phyloP scores from a whole-genome alignment of 2,329 filamentous ascomycete species.

The Biscogniauxia marginata region DNA sequence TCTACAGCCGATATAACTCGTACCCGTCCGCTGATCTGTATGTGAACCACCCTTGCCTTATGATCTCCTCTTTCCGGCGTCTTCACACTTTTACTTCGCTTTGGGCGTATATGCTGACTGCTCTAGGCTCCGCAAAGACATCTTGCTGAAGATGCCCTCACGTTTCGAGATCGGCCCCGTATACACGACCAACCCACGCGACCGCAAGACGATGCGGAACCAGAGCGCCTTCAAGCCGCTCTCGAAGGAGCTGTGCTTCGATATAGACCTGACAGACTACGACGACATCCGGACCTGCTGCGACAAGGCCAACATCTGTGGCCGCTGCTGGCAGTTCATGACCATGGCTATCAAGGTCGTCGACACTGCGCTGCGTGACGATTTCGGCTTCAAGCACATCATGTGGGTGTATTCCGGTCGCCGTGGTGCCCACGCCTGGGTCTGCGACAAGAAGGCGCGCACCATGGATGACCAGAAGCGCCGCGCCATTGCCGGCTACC shows the following conservation, averaged over 20 bases:
- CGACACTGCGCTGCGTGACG: conserved; percentile 81
- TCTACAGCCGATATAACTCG: conserved; percentile 87
- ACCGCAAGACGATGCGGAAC: conserved; percentile 84
- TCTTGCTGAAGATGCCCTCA: conserved; percentile 81
- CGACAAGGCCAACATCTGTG: conserved; percentile 87
- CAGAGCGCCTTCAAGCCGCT: conserved; percentile 76
- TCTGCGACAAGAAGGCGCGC: conserved; percentile 86
- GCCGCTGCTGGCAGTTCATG: conserved; percentile 94
- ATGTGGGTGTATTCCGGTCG: conserved; percentile 98
- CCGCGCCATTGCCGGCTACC: conserved; percentile 80
- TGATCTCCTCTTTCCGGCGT: background rate
- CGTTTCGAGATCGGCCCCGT: conserved; percentile 99
- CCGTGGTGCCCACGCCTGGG: conserved; percentile 96
- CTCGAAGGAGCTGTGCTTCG: conserved; percentile 93
- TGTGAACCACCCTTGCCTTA: too few relatives aligned
- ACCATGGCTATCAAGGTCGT: conserved; percentile 97
- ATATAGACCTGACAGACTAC: conserved; percentile 99
- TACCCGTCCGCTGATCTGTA: conserved; percentile 55
- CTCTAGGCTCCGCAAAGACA: conserved; percentile 79
- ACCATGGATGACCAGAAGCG: conserved; percentile 83
- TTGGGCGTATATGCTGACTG: too few relatives aligned
- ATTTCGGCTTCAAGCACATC: conserved; percentile 96
- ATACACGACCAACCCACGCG: conserved; percentile 89
- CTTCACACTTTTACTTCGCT: conserved; percentile 5
- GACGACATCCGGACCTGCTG: conserved; percentile 96